phyloP scores from a whole-genome alignment of 108 stramenopile species.

The Fistulifera pelliculosa region DNA sequence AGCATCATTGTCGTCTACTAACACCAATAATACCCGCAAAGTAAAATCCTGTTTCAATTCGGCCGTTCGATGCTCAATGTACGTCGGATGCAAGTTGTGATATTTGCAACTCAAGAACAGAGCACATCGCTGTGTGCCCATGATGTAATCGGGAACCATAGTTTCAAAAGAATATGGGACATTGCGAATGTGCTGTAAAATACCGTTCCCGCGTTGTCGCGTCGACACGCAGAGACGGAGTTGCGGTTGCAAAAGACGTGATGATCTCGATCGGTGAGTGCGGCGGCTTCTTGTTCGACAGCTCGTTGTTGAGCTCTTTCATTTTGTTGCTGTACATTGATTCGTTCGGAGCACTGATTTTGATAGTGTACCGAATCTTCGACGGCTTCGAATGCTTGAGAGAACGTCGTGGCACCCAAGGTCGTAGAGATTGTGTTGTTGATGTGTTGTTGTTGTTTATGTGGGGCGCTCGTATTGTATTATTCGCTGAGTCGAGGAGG shows the following conservation, averaged over 20 bases:
- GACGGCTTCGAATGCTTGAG: conserved; percentile 50
- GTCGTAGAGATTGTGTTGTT: background rate
- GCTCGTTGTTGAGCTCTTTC: conserved; percentile 32
- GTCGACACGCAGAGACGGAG: conserved; percentile 65
- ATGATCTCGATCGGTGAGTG: conserved; percentile 30
- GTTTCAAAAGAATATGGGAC: conserved; percentile 55
- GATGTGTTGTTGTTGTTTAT: background rate
- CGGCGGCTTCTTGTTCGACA: conserved; percentile 11
- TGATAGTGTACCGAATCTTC: conserved; percentile 38
- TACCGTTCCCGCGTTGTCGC: conserved; percentile 65
- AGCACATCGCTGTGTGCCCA: conserved; percentile 55
- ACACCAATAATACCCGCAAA: conserved; percentile 66
- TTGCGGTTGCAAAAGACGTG: conserved; percentile 50
- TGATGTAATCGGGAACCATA: conserved; percentile 76
- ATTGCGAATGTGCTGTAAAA: conserved; percentile 60
- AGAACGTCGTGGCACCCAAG: conserved; percentile 12
- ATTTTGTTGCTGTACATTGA: conserved; percentile 5
- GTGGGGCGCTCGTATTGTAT: background rate
- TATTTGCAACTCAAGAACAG: conserved; percentile 69
- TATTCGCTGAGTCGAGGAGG: conserved; percentile 5
- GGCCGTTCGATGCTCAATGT: conserved; percentile 52
- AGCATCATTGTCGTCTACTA: conserved; percentile 88
- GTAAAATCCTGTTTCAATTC: conserved; percentile 68
- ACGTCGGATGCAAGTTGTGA: conserved; percentile 62
- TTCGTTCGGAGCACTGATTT: conserved; percentile 1